A percentile compares a stretch with the other conserved stretches of the same genome.
Evolutionary conservation across 2,329 filamentous ascomycete species (phyloP).

Genomic region (Elsinoe arachidis): DNA sequence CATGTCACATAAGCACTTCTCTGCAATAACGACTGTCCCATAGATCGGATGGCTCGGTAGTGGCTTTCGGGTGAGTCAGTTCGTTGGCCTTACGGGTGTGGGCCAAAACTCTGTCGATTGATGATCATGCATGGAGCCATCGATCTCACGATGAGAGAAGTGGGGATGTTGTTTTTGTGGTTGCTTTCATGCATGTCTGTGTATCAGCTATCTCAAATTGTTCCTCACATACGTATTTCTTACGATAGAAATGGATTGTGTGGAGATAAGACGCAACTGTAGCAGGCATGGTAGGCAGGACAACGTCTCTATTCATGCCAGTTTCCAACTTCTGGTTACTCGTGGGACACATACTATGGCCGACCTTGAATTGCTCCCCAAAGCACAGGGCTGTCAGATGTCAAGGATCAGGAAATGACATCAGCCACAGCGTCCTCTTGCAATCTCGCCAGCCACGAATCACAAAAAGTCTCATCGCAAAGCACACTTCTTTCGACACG

Average conservation of each 20-base stretch:
- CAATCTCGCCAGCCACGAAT: neutral
- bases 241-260: neutral
- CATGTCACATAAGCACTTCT: neutral
- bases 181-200: neutral
- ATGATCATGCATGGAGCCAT: neutral
- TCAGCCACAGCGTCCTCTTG: constrained; percentile 5
- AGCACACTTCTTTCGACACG: neutral
- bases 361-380: neutral
- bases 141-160: neutral
- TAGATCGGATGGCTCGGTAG: constrained; percentile 1
- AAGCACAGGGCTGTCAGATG: neutral
- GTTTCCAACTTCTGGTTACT: too few species aligned
- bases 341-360: too few species aligned
- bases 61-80: constrained; percentile 2
- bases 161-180: neutral
- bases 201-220: neutral
- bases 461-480: neutral
- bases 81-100: neutral
- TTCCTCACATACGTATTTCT: neutral
- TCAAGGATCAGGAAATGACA: constrained; percentile 1
- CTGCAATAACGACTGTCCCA: neutral
- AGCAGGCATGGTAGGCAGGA: too few species aligned
- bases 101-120: constrained; percentile 3
- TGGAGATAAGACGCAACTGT: too few species aligned
- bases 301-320: too few species aligned